phyloP scores from a whole-genome alignment of 2,329 filamentous ascomycete genomes.

The Aspergillus sergii region DNA sequence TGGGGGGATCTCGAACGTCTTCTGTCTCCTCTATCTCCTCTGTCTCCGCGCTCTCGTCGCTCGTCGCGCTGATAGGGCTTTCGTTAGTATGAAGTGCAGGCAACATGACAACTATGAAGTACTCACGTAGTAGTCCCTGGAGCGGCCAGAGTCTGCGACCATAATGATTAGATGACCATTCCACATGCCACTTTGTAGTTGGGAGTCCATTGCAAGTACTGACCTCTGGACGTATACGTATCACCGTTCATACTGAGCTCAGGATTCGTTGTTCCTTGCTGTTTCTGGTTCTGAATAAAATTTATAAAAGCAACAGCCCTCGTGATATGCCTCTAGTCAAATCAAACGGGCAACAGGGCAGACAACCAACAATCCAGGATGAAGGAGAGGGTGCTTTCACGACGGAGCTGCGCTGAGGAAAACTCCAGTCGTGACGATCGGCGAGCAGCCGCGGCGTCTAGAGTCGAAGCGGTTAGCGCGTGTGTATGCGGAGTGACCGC shows the following conservation, averaged over 20 bases:
- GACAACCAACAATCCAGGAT: slow-evolving; percentile 4
- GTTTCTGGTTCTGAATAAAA: slow-evolving; percentile 3
- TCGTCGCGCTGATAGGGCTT: slow-evolving; percentile 47
- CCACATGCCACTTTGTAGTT: slow-evolving; percentile 5
- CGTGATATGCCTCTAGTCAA: neutral
- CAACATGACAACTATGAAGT: neutral
- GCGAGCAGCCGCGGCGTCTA: slow-evolving; percentile 21
- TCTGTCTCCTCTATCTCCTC: slow-evolving; percentile 55
- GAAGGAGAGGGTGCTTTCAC: slow-evolving; percentile 7
- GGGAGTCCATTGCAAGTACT: slow-evolving; percentile 24
- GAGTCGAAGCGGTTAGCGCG: slow-evolving; percentile 22
- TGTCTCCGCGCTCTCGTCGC: slow-evolving; percentile 48
- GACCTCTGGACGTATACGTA: slow-evolving; percentile 78
- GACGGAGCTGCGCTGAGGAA: slow-evolving; percentile 29
- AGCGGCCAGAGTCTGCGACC: slow-evolving; percentile 52
- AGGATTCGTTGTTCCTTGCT: slow-evolving; percentile 20
- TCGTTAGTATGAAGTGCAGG: neutral
- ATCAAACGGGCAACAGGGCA: neutral
- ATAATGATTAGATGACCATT: slow-evolving; percentile 33
- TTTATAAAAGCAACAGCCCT: neutral
- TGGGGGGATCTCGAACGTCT: slow-evolving; percentile 87
- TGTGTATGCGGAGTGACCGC: slow-evolving; percentile 26
- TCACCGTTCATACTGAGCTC: slow-evolving; percentile 76
- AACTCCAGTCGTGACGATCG: slow-evolving; percentile 34
- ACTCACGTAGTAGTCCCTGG: slow-evolving; percentile 58